Evolutionary conservation across 305 asterid genomes (phyloP), one percentile per base, ranked within the genome.

Genomic region (Solanum hybrid): DNA sequence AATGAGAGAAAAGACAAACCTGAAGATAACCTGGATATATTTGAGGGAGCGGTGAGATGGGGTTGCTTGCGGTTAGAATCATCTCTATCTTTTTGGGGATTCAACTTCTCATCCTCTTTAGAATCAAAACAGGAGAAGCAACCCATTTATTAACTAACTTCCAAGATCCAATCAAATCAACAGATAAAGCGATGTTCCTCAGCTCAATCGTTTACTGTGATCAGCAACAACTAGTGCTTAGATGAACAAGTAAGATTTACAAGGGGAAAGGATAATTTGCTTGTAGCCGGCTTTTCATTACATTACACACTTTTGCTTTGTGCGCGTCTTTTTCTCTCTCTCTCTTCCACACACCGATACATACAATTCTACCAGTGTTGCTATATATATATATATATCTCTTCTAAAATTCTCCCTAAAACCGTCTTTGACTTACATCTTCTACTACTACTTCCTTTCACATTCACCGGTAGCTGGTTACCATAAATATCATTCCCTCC

Each of bases 61-160:
- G 91, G 92, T 91, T 91, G 92, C 76, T 85, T 85, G 77, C 90
- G 96, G 76, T 69, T 11, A 24, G 7, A 26, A 91, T 94, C 96
- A 89, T 94, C 96, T 51, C 95, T 93, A 7, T 88, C 94, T 82
- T 89, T 90, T 79, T 88, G 93, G 75, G 96, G 95, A 91, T 96
- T 95, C 85, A 96, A 93, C 90, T 92, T 95, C 88, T 94, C 97
- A 91, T 93, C 98, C 87, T 96, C 98, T 72, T 93, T 94, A 32
- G 99, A 94, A 90, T 94, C 99, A 91, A 97, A 97, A 92, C 99
- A 97, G 89, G 98, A 95, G 93, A 97, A 97, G 90, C 99, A 97
- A 79, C 99, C 99, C 99, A 97, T 97, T 38, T 56, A 40, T 85
- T 75, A 88, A 90, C 90, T 71, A 88, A 90, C 87, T 84, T 56